Base-by-base conservation (phyloP, 768 basidiomycete genomes). In the Myochromella boudieri region DNA sequence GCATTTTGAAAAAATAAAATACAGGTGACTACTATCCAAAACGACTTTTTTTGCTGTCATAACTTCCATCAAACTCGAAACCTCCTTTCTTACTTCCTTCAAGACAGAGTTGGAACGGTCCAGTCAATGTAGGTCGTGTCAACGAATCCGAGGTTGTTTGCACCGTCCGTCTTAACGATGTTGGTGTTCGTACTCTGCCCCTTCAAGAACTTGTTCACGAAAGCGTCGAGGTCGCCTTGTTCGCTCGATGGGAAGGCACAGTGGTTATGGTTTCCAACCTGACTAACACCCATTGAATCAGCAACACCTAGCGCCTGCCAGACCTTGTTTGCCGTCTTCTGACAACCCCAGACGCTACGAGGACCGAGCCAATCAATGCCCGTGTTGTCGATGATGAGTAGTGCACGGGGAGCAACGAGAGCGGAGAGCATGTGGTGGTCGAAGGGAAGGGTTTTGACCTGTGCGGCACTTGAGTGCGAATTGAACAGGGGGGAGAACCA, bases 371-470 rank as follows among this genome's bases (percentile, higher is more conserved):
- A 82, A 47, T 74, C 76, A 43, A 70, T 72, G 40, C 75, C 70
- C 7, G 77, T 75, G 61, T 83, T 80, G 58, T 81, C 80, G 54
- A 76, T 77, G 46, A 75, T 63, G 46, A 80, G 64, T 33, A 83
- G 53, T 2, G 65, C 71, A 36, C 81, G 77, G 14, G 81, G 81
- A 10, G 80, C 80, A 46, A 83, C 68, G 44, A 83, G 58, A 0
- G 68, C 80, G 6, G 76, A 69, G 52, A 82, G 77, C 57, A 74
- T 45, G 59, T 83, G 80, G 63, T 83, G 81, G 63, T 83, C 81
- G 61, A 73, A 74, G 9, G 80, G 78, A n/a, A 83, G 73, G 42
- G 53, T 58, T 55, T 62, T 60, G 24, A 81, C 65, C 32, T 65
- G 60, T 60, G 68, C 72, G 6, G 73, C 74, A n/a, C n/a, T n/a